Evolutionary conservation across 805 yeast genomes (phyloP).

Genomic region (Spathaspora girioi): DNA sequence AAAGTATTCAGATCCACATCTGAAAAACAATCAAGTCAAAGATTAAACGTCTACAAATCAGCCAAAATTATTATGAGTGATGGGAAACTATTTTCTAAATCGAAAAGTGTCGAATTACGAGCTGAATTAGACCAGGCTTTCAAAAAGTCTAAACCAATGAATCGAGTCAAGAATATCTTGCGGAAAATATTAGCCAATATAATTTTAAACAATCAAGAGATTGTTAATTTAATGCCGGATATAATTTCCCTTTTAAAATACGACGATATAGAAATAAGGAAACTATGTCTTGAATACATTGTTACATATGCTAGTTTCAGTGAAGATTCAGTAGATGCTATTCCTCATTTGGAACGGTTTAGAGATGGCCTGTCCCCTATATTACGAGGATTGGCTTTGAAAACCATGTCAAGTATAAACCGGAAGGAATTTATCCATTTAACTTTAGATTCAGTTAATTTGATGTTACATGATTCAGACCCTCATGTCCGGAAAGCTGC

Average conservation of each 20-base stretch:
- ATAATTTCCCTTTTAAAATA: slow-evolving; percentile 48
- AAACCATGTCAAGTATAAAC: slow-evolving; percentile 60
- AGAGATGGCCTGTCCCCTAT: slow-evolving; percentile 43
- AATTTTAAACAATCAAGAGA: slow-evolving; percentile 77
- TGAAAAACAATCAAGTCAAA: neutral
- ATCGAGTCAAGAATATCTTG: slow-evolving; percentile 38
- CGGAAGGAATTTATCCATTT: slow-evolving; percentile 47
- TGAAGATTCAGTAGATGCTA: slow-evolving; percentile 52
- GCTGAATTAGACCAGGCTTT: slow-evolving; percentile 42
- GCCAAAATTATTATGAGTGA: slow-evolving; percentile 24
- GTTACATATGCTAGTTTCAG: slow-evolving; percentile 56
- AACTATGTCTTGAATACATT: slow-evolving; percentile 67
- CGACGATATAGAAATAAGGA: slow-evolving; percentile 66
- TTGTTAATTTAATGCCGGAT: slow-evolving; percentile 64
- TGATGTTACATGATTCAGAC: slow-evolving; percentile 43
- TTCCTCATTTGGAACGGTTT: slow-evolving; percentile 55
- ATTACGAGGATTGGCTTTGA: slow-evolving; percentile 57
- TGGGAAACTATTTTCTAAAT: slow-evolving; percentile 35
- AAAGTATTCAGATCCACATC: too few species aligned
- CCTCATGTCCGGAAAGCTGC: slow-evolving; percentile 67
- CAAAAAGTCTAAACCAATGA: slow-evolving; percentile 38
- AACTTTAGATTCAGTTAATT: slow-evolving; percentile 38
- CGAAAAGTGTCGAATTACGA: slow-evolving; percentile 36
- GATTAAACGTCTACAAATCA: neutral
- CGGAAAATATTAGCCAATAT: slow-evolving; percentile 79